These are phyloP conservation scores for Pogostemon cablin DNA, from an alignment of 257 asterid genomes.

Conservation along the genomic window DNA sequence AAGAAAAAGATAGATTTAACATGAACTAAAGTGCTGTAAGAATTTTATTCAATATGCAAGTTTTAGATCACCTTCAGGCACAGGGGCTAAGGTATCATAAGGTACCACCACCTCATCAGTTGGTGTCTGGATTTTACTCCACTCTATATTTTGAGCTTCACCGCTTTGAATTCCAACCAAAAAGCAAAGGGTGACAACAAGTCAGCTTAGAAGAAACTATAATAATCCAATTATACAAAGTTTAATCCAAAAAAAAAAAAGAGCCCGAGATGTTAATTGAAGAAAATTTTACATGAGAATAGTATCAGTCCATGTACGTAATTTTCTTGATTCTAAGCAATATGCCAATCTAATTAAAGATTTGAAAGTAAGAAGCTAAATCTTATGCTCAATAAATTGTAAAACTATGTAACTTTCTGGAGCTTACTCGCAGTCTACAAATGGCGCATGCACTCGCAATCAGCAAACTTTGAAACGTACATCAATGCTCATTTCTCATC, in stretches of 20 bases:
- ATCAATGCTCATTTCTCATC: conserved; percentile 19
- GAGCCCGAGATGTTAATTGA: neutral
- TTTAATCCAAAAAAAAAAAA: conserved; percentile 1
- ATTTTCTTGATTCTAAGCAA: conserved; percentile 12
- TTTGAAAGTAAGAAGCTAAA: conserved; percentile 1
- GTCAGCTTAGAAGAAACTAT: conserved; percentile 28
- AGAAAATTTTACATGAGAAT: conserved; percentile 3
- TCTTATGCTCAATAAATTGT: neutral
- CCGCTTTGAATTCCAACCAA: conserved; percentile 46
- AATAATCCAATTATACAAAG: neutral
- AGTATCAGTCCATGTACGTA: conserved; percentile 12
- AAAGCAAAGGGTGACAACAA: conserved; percentile 21
- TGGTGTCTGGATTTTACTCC: conserved; percentile 75
- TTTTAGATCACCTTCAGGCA: conserved; percentile 69
- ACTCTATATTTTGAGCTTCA: conserved; percentile 57
- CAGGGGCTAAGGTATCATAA: conserved; percentile 72
- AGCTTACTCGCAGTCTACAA: conserved; percentile 26
- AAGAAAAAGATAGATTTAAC: neutral
- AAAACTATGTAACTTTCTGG: neutral
- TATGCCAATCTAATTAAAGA: neutral
- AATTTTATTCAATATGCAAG: neutral
- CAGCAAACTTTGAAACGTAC: neutral
- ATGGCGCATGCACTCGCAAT: conserved; percentile 22
- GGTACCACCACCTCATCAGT: conserved; percentile 83
- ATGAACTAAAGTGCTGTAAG: conserved; percentile 11